Percentiles rank a stretch among this genome's conserved stretches.
Conservation (phyloP, 2,329 filamentous ascomycete species). For the Apiospora arundinis region DNA sequence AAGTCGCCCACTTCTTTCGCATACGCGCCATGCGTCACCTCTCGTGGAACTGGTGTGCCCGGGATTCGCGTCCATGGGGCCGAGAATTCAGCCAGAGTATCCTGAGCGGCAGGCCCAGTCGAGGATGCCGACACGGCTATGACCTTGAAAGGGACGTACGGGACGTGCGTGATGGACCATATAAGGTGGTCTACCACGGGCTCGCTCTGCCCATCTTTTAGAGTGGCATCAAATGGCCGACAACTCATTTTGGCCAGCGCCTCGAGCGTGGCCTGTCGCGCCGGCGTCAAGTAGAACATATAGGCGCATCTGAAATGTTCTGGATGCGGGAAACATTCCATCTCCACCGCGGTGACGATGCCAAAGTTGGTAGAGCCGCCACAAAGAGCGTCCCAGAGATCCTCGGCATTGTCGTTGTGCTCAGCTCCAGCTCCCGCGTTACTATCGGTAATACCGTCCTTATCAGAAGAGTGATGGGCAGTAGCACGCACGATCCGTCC, state of each 20-base stretch:
- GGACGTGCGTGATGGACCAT: background rate
- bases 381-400: background rate
- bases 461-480: background rate
- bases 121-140: background rate
- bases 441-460: too few species aligned
- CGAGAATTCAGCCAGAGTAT: background rate
- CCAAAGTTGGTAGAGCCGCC: constrained; percentile 11
- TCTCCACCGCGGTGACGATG: constrained; percentile 3
- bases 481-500: constrained; percentile 18
- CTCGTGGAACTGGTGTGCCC: background rate
- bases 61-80: background rate
- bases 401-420: background rate
- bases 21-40: background rate
- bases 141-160: background rate
- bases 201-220: background rate
- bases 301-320: background rate
- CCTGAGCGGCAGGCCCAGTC: background rate
- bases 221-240: background rate
- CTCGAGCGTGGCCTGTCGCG: background rate
- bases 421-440: too few species aligned
- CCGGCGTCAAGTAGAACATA: background rate
- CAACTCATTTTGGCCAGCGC: background rate
- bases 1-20: constrained; percentile 2
- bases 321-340: constrained; percentile 4
- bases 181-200: background rate